A percentile compares a stretch with the other conserved stretches of the same genome.
Conservation (phyloP, 2,329 filamentous ascomycete species). For the Microsporum canis region DNA sequence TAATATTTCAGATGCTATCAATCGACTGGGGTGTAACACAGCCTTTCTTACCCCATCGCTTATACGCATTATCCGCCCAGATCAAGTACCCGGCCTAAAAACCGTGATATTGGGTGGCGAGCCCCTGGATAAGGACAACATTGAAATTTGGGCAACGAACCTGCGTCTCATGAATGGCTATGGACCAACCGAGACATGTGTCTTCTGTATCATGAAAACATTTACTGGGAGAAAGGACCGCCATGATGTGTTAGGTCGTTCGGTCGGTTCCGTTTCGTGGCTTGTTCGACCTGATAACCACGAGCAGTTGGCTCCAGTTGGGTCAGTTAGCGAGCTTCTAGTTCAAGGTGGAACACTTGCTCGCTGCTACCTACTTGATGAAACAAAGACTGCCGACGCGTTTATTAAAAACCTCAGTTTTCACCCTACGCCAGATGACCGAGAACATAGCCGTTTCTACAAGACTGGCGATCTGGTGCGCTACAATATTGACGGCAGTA, state of each 20-base stretch:
- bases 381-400: constrained; percentile 24
- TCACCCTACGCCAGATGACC: constrained; percentile 19
- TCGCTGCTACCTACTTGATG: constrained; percentile 31
- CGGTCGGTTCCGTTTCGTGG: constrained; percentile 20
- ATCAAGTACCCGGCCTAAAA: constrained; percentile 33
- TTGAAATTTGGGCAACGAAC: constrained; percentile 19
- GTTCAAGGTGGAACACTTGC: constrained; percentile 30
- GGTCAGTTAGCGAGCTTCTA: constrained; percentile 26
- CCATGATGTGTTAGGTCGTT: constrained; percentile 28
- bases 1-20: constrained; percentile 41
- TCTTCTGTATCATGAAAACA: background rate
- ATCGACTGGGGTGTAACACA: constrained; percentile 41
- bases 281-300: constrained; percentile 27
- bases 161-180: constrained; percentile 31
- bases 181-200: constrained; percentile 13
- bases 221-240: background rate
- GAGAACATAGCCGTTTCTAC: background rate
- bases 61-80: constrained; percentile 36
- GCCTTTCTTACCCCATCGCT: constrained; percentile 50
- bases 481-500: constrained; percentile 14
- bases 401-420: constrained; percentile 14
- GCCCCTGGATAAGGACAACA: constrained; percentile 16
- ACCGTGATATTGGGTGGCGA: constrained; percentile 26
- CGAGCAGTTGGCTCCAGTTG: constrained; percentile 28
- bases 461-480: constrained; percentile 16